Conservation (phyloP, 225 moss, liverwort and hornwort genomes). For the Bryum argenteum region DNA sequence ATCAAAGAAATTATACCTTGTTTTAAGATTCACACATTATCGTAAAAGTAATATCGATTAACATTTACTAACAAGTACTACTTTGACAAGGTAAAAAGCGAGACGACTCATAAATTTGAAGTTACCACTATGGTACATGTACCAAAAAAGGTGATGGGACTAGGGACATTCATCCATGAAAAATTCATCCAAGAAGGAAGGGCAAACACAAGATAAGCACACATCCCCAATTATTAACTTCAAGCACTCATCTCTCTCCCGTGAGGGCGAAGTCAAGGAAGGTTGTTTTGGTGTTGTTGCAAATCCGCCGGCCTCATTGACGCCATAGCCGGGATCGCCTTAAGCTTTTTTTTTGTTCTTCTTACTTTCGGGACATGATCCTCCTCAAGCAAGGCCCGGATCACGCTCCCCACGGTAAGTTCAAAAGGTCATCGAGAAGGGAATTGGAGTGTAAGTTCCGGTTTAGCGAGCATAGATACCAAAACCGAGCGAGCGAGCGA, state of each 20-base stretch:
- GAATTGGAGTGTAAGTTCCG: not conserved
- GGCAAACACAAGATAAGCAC: slow-evolving; percentile 1
- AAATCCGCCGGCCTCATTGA: not conserved
- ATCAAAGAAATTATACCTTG: no score
- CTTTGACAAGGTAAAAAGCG: no score
- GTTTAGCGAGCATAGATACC: not conserved
- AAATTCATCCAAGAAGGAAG: not conserved
- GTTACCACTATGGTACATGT: no score
- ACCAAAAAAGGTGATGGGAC: no score
- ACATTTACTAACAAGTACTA: no score
- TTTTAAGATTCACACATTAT: no score
- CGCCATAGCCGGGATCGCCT: not conserved
- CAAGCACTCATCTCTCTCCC: not conserved
- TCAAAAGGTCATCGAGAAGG: not conserved
- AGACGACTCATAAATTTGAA: no score
- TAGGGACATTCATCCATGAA: not conserved
- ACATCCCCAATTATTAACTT: not conserved
- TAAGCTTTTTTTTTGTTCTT: not conserved
- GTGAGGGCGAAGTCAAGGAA: not conserved
- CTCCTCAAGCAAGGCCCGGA: not conserved
- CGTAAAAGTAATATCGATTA: no score
- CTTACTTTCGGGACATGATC: not conserved
- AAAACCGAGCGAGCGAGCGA: not conserved
- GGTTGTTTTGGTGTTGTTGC: not conserved
- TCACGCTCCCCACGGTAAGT: not conserved